Base-by-base conservation (phyloP, 2,329 filamentous ascomycete genomes). In the Fusarium sp. region DNA sequence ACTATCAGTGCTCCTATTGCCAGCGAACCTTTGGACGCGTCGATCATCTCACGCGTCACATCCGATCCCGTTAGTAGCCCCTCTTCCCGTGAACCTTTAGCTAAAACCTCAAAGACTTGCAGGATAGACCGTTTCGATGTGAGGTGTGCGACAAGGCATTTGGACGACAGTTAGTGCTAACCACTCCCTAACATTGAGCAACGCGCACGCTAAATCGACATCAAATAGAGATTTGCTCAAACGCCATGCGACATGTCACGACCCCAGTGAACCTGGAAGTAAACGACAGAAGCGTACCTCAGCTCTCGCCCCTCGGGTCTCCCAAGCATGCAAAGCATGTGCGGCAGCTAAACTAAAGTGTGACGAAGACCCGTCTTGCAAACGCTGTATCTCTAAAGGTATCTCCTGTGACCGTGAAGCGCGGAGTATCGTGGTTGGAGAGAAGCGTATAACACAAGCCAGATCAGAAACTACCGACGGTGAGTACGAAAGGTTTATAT, bases 101-200 rank as follows among this genome's bases (percentile, higher is more conserved):
- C 24, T 38, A 20, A 33, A 63, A 16, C 42, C 11, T 14, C 17
- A 17, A 24, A 74, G 71, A 74, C 61, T 57, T 70, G 53, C 71
- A 72, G 49, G 71, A 74, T n/a, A 56, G 71, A n/a, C 71, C 71
- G n/a, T 74, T 74, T 40, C 71, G 68, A 31, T 74, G 71, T 49
- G 64, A 72, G 31, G 65, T 63, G 31, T 74, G 71, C 31, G 67
- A 72, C 58, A 74, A 74, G 46, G 62, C 71, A 6, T 74, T 74
- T 20, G 71, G 71, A 24, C 69, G 71, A 58, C 71, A 66, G 71
- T 74, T 92, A 84, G 4, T 71, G 35, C 60, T 67, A 31, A 64
- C 40, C 20, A 27, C 29, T 14, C 16, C 36, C 12, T 6, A 10
- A 9, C 35, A 55, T 20, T 14, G 31, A 35, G n/a, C 29, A 35